Base-by-base conservation (phyloP, 495 filamentous ascomycete genomes). In the Penicillium egyptiacum region DNA sequence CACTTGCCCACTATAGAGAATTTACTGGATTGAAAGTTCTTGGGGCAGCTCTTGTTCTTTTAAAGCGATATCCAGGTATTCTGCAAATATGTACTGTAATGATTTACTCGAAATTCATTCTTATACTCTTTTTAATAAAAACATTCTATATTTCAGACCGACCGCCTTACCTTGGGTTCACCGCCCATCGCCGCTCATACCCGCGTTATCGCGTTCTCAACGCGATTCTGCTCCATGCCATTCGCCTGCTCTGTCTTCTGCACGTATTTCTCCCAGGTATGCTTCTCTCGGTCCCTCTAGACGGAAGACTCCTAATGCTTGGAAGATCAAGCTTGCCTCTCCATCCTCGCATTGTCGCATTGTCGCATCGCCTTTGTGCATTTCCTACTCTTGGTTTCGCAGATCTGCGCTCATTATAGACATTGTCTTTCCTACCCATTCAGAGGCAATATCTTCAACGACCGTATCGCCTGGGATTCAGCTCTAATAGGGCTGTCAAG, bases 181-280 rank as follows among this genome's bases (percentile, higher is more conserved):
- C 50, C 50, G 50, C 50, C 50, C 22, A 39, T 30, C 49, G 33
- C n/a, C 33, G 17, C n/a, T 30, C 23, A 41, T 30, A 12, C 45
- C 50, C 35, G 35, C 23, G 33, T 52, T 51, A 40, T 51, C 49
- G 49, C 49, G 49, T 48, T 40, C 35, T 28, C 0, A 23, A 52
- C 50, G 50, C 50, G 50, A 52, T 52, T 52, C 50, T 41, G 50
- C 50, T 52, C 35, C 9, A 28, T 52, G 7, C 26, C 7, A 17
- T 26, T 26, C 14, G 5, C 17, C 25, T 45, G 16, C 22, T 11
- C 10, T 31, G 10, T 10, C 43, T 28, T 20, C 14, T 23, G 22
- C 19, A 14, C 6, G 35, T 40, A 9, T 25, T 17, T 30, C 9
- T 41, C 9, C 14, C 33, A 6, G n/a, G 33, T 51, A 17, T 40